Conservation (phyloP, 768 basidiomycete genomes). For the Dioszegia hungarica region DNA sequence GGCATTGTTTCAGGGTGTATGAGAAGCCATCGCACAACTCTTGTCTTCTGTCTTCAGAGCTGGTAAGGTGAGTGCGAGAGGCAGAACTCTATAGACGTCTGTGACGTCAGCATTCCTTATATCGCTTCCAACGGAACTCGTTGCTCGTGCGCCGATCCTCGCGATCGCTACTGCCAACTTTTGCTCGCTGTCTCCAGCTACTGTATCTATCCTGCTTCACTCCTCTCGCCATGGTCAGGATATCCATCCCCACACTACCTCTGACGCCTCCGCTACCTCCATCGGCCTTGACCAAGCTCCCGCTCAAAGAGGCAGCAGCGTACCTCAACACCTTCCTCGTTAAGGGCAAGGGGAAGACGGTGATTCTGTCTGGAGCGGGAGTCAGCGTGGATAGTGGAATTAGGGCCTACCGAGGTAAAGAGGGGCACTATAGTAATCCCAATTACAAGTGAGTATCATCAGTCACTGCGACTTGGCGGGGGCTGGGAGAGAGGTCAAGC, state of each 20-base stretch:
- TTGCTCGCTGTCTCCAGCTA: background rate
- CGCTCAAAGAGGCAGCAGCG: slow-evolving; percentile 27
- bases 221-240: slow-evolving; percentile 39
- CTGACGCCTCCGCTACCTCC: slow-evolving; percentile 25
- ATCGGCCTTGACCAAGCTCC: slow-evolving; percentile 34
- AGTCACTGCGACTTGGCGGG: too few relatives aligned
- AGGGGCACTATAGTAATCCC: slow-evolving; percentile 57
- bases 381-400: slow-evolving; percentile 95
- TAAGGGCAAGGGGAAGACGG: slow-evolving; percentile 59
- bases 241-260: slow-evolving; percentile 48
- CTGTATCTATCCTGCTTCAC: background rate
- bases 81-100: too few relatives aligned
- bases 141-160: too few relatives aligned
- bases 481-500: background rate
- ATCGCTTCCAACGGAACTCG: too few relatives aligned
- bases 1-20: too few relatives aligned
- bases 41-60: too few relatives aligned
- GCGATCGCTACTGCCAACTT: background rate
- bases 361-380: slow-evolving; percentile 82
- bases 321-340: slow-evolving; percentile 57
- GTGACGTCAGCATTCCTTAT: too few relatives aligned
- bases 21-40: too few relatives aligned
- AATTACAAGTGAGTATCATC: slow-evolving; percentile 43
- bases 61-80: too few relatives aligned
- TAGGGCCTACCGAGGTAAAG: slow-evolving; percentile 80